phyloP scores from a whole-genome alignment of 2,329 filamentous ascomycete genomes.

The Pseudogymnoascus sp. region DNA sequence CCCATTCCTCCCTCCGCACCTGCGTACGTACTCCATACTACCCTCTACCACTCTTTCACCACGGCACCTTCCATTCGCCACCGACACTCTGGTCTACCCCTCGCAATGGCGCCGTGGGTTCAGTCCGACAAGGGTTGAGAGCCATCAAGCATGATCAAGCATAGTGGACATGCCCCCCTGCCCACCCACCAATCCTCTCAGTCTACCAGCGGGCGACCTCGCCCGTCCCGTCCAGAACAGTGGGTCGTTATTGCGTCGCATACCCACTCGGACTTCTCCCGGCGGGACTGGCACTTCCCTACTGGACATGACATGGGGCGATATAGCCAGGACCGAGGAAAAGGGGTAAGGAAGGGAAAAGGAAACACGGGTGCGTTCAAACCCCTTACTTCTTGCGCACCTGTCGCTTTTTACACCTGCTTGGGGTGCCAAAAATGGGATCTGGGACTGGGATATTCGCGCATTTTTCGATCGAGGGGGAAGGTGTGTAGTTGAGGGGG shows the following conservation, averaged over 20 bases:
- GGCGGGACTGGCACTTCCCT: neutral
- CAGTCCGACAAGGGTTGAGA: neutral
- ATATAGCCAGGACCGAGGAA: neutral
- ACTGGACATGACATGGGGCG: neutral
- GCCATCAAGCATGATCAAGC: neutral
- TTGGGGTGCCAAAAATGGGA: neutral
- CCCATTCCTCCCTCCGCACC: neutral
- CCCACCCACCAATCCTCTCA: neutral
- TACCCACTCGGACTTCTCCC: neutral
- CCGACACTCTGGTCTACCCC: neutral
- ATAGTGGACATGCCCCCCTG: neutral
- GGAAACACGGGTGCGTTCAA: neutral
- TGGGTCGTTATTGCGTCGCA: neutral
- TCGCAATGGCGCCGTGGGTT: neutral
- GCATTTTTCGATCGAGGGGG: neutral
- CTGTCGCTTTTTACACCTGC: neutral
- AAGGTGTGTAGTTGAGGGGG: neutral
- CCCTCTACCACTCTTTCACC: neutral
- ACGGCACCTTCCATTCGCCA: neutral
- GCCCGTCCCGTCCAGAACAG: neutral
- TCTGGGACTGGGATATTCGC: neutral
- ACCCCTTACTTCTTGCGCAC: neutral
- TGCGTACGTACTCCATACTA: neutral
- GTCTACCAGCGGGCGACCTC: neutral
- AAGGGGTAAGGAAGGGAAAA: neutral